Conservation (phyloP, 306 rosid species). For the Cyclanthera cordifolia region DNA sequence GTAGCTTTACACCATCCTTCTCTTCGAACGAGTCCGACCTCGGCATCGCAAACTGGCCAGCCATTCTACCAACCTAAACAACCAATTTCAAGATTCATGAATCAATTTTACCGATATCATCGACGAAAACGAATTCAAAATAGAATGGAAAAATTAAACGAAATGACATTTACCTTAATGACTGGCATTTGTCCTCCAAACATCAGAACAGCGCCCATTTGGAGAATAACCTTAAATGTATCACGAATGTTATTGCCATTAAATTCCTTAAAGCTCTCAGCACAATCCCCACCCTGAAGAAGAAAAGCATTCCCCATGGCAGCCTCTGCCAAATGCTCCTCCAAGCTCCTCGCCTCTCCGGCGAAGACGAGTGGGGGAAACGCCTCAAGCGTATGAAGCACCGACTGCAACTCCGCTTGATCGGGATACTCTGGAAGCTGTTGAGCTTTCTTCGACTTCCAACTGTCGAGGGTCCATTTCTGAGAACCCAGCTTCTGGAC, state of each 20-base stretch:
- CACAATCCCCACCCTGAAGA: conserved; percentile 87
- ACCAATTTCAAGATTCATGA: conserved; percentile 7
- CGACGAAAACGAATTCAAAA: background rate
- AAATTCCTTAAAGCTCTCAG: conserved; percentile 97
- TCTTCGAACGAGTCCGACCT: conserved; percentile 89
- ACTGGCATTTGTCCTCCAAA: conserved; percentile 98
- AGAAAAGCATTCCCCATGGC: conserved; percentile 89
- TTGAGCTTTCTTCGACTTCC: conserved; percentile 78
- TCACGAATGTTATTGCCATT: conserved; percentile 89
- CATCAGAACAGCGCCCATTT: conserved; percentile 90
- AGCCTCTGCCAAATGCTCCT: conserved; percentile 65
- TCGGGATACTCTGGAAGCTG: conserved; percentile 84
- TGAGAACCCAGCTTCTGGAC: conserved; percentile 25
- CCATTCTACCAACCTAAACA: conserved; percentile 90
- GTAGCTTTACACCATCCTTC: conserved; percentile 81
- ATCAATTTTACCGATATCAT: background rate
- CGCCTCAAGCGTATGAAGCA: conserved; percentile 58
- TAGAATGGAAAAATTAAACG: background rate
- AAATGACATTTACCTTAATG: conserved; percentile 48
- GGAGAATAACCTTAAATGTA: conserved; percentile 76
- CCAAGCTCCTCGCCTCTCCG: conserved; percentile 80
- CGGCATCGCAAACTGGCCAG: conserved; percentile 97
- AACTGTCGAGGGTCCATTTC: conserved; percentile 58
- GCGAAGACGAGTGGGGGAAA: conserved; percentile 97
- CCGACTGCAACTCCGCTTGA: conserved; percentile 53